Percentiles rank a stretch among this genome's conserved stretches.
Conservation (phyloP, 2,329 filamentous ascomycete genomes). For the Rutstroemia sp. region DNA sequence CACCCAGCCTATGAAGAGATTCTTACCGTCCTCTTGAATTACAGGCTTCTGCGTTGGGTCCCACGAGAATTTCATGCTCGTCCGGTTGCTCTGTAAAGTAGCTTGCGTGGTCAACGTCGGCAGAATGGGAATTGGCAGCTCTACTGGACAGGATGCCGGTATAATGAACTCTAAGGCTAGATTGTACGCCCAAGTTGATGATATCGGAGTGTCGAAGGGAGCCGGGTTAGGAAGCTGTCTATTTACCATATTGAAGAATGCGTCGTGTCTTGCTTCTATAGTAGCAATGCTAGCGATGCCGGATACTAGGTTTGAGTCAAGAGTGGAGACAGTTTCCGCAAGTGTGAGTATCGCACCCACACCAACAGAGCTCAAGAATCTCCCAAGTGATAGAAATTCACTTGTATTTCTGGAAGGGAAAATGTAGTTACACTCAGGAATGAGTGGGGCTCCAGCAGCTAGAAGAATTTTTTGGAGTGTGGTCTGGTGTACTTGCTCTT, state of each 20-base stretch:
- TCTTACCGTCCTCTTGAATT: conserved; percentile 9
- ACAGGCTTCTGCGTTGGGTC: conserved; percentile 11
- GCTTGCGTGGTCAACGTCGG: conserved; percentile 3
- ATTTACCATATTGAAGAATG: conserved; percentile 10
- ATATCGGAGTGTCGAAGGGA: conserved; percentile 11
- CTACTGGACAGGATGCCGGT: conserved; percentile 7
- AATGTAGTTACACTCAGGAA: conserved; percentile 9
- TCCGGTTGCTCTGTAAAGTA: not conserved
- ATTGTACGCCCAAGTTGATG: conserved; percentile 11
- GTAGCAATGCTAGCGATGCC: conserved; percentile 7
- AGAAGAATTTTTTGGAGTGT: conserved; percentile 11
- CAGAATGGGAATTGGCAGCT: conserved; percentile 12
- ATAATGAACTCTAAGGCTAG: conserved; percentile 11
- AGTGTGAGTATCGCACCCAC: conserved; percentile 8
- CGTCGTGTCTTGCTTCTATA: conserved; percentile 8
- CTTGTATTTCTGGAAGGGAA: conserved; percentile 10
- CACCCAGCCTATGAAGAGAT: conserved; percentile 20
- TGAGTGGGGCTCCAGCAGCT: conserved; percentile 4
- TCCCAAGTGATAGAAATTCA: conserved; percentile 10
- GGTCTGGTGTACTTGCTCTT: conserved; percentile 12
- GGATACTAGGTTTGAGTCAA: conserved; percentile 3
- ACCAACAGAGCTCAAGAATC: conserved; percentile 10
- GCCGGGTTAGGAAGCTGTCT: conserved; percentile 10
- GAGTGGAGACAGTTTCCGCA: conserved; percentile 6
- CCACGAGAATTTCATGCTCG: not conserved